These are phyloP conservation scores for Graphium sp. DNA, from an alignment of 2,329 filamentous ascomycete genomes.

Conservation along the genomic window DNA sequence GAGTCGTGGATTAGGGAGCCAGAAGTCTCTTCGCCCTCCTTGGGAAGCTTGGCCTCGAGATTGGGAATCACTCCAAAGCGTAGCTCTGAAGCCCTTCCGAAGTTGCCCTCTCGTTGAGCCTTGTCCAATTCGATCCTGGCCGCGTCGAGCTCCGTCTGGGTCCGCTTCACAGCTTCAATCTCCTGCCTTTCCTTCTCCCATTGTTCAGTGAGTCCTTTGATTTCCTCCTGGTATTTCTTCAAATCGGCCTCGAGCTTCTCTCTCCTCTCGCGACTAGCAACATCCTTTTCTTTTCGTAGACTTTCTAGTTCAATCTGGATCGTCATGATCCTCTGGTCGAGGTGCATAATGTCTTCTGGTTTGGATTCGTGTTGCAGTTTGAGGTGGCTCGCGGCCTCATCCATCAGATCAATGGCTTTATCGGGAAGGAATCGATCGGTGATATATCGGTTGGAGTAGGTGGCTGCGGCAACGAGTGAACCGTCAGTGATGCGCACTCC, in stretches of 20 bases:
- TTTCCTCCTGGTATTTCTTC: slow-evolving; percentile 62
- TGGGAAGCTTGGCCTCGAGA: slow-evolving; percentile 63
- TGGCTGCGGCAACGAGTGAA: slow-evolving; percentile 79
- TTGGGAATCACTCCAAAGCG: slow-evolving; percentile 75
- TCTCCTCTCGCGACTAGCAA: slow-evolving; percentile 72
- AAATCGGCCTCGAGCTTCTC: slow-evolving; percentile 71
- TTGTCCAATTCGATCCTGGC: slow-evolving; percentile 74
- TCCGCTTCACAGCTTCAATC: slow-evolving; percentile 72
- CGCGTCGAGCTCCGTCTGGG: slow-evolving; percentile 76
- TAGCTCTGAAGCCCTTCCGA: slow-evolving; percentile 77
- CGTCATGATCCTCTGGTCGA: slow-evolving; percentile 92
- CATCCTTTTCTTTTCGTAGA: slow-evolving; percentile 80
- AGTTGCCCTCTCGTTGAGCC: slow-evolving; percentile 76
- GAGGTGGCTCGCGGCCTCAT: slow-evolving; percentile 82
- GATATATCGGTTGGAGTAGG: slow-evolving; percentile 89
- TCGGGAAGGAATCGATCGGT: slow-evolving; percentile 92
- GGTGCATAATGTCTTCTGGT: slow-evolving; percentile 79
- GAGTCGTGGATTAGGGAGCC: slow-evolving; percentile 69
- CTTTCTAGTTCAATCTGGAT: slow-evolving; percentile 95
- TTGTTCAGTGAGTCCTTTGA: slow-evolving; percentile 53
- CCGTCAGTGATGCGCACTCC: slow-evolving; percentile 89
- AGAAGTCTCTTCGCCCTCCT: slow-evolving; percentile 40
- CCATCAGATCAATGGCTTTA: slow-evolving; percentile 93
- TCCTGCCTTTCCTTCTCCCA: slow-evolving; percentile 86
- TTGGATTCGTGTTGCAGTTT: slow-evolving; percentile 93